Conservation (phyloP, 805 yeast genomes). For the Priceomyces medius region DNA sequence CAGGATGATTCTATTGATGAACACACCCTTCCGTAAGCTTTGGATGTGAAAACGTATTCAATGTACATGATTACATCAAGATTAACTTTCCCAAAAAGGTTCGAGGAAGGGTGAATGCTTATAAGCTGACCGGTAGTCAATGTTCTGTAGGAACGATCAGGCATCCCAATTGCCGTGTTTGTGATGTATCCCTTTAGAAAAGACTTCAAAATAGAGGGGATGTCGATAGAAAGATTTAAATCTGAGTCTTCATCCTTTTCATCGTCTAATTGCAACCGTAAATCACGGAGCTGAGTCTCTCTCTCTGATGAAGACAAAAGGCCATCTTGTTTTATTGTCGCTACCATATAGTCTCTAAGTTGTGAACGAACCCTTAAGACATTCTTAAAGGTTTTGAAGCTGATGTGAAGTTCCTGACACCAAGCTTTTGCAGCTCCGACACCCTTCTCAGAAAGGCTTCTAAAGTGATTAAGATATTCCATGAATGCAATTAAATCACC, state of each 20-base stretch:
- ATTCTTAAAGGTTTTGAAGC: conserved; percentile 75
- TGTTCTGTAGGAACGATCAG: conserved; percentile 89
- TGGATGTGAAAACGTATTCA: conserved; percentile 89
- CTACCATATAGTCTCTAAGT: conserved; percentile 63
- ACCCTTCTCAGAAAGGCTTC: conserved; percentile 28
- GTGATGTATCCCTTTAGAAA: conserved; percentile 81
- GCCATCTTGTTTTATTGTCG: conserved; percentile 45
- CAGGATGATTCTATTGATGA: conserved; percentile 77
- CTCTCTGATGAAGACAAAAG: conserved; percentile 23
- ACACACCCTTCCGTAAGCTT: conserved; percentile 91
- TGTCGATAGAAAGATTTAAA: conserved; percentile 41
- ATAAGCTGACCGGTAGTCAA: conserved; percentile 80
- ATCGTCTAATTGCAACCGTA: conserved; percentile 24
- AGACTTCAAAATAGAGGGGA: conserved; percentile 64
- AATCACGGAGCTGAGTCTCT: conserved; percentile 23
- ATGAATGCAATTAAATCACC: conserved; percentile 86
- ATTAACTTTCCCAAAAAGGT: conserved; percentile 71
- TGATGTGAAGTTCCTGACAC: conserved; percentile 79
- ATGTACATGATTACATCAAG: conserved; percentile 90
- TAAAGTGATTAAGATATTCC: conserved; percentile 64
- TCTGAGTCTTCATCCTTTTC: conserved; percentile 21
- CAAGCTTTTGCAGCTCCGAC: conserved; percentile 65
- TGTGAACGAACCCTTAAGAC: conserved; percentile 76
- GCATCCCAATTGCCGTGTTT: conserved; percentile 91
- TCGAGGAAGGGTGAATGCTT: conserved; percentile 87